Base-by-base conservation (phyloP, 495 filamentous ascomycete genomes). In the Tuber indicum region DNA sequence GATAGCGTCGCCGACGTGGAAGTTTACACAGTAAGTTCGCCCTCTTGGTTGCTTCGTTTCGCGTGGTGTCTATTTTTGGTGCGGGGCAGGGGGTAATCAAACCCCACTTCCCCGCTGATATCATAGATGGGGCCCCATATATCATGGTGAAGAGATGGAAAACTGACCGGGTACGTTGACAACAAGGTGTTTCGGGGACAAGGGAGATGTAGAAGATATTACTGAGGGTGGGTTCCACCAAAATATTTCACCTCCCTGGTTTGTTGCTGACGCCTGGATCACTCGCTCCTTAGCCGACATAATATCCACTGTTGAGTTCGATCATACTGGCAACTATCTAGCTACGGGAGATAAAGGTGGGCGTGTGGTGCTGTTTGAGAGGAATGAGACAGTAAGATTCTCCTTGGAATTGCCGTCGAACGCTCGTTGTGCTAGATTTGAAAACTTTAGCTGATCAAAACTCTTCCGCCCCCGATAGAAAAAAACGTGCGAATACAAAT, bases 401-500 rank as follows among this genome's bases (percentile, higher is more conserved):
- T 39, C 52, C 69, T 72, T 70, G 49, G 32, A 73, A 42, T 44
- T 71, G 17, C 26, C 49, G 32, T 75, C 44, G 8, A 49, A 10
- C 41, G 12, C 42, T 71, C 3, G n/a, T 16, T 36, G 45, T 72
- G 17, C 62, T 12, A 47, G 16, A 46, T 43, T 42, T 12, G 23
- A 43, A 69, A 39, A 12, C 39, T 36, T 62, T 36, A 12, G 71
- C 77, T 77, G 72, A 72, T 75, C 72, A 73, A 26, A 69, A 16
- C 58, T 69, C 41, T 14, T 72, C 62, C 32, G 39, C 42, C 1
- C 45, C 17, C 19, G 47, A 74, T 83, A 98, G 95, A 98, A 98
- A 91, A 99, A 98, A 91, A 98, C 96, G 21, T 99, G 96, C 89
- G 96, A 99, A 86, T 99, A 99, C 89, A 99, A 99, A 85, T 99